A percentile compares a stretch with the other conserved stretches of the same genome.
Evolutionary conservation across 176 grass and related monocot species (phyloP).

Genomic region (Thinopyrum elongatum): DNA sequence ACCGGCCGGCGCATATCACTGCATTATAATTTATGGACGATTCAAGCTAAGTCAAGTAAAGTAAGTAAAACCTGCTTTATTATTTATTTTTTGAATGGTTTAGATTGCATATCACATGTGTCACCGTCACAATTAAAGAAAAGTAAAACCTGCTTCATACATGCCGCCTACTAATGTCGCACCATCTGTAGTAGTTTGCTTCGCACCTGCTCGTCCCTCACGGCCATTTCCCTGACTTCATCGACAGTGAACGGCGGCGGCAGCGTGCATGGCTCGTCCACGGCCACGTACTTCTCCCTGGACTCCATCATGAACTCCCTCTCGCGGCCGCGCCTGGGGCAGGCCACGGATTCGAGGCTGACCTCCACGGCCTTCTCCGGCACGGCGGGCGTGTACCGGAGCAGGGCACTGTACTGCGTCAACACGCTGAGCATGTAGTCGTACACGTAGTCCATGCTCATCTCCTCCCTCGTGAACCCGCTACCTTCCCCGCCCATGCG

Average conservation of each 20-base stretch:
- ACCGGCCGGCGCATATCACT: too few relatives aligned
- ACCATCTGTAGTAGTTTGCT: conserved; percentile 13
- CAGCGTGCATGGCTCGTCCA: conserved; percentile 49
- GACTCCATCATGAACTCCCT: conserved; percentile 65
- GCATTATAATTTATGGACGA: too few relatives aligned
- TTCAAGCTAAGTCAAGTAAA: too few relatives aligned
- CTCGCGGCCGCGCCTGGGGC: not conserved
- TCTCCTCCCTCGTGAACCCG: not conserved
- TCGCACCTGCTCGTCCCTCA: not conserved
- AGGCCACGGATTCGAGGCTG: conserved; percentile 38
- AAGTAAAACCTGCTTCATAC: too few relatives aligned
- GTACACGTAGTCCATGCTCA: not conserved
- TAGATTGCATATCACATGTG: too few relatives aligned
- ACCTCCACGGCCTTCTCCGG: not conserved
- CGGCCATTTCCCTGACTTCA: conserved; percentile 19
- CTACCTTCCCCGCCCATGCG: not conserved
- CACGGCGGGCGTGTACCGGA: not conserved
- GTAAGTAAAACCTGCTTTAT: too few relatives aligned
- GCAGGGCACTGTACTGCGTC: not conserved
- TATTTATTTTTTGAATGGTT: too few relatives aligned
- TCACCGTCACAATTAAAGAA: too few relatives aligned
- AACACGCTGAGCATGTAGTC: not conserved
- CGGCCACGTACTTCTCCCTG: conserved; percentile 48
- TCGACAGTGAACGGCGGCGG: conserved; percentile 48
- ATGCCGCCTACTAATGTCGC: not conserved